A percentile compares a stretch with the other conserved stretches of the same genome.
Evolutionary conservation across 2,329 filamentous ascomycete species (phyloP).

Genomic region (Talaromyces sp.): DNA sequence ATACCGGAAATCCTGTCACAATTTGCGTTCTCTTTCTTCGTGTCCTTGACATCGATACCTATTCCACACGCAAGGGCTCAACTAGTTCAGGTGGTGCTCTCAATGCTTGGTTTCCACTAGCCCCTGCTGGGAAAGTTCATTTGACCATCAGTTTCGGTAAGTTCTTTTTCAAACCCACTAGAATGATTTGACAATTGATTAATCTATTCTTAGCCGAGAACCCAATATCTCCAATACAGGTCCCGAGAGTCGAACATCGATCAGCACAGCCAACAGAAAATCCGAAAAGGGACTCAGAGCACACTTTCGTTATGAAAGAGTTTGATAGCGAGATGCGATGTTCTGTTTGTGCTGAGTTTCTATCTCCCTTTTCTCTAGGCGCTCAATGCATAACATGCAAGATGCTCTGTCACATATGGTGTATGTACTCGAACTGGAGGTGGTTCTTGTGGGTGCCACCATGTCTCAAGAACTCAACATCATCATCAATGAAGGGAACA

Average conservation of each 20-base stretch:
- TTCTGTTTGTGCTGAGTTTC: not conserved
- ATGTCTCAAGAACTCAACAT: not conserved
- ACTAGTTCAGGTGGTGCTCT: not conserved
- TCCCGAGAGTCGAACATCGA: not conserved
- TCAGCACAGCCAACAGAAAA: not conserved
- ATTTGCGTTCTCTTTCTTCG: not conserved
- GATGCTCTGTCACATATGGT: not conserved
- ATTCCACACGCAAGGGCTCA: not conserved
- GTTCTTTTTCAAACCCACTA: not conserved
- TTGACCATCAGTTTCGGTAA: constrained; percentile 4
- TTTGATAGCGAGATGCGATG: constrained; percentile 10
- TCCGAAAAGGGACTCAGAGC: not conserved
- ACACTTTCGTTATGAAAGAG: constrained; percentile 3
- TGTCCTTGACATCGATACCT: not conserved
- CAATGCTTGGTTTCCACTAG: not conserved
- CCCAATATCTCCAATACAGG: not conserved
- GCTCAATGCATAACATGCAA: constrained; percentile 8
- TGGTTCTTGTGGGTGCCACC: not conserved
- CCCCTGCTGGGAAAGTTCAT: constrained; percentile 2
- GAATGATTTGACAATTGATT: not conserved
- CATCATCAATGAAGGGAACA: not conserved
- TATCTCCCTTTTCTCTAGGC: not conserved
- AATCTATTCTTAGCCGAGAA: not conserved
- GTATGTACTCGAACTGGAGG: not conserved
- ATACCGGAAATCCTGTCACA: not conserved